Evolutionary conservation across 1,139 yeast genomes (phyloP).

Genomic region (Blastobotrys apis): DNA sequence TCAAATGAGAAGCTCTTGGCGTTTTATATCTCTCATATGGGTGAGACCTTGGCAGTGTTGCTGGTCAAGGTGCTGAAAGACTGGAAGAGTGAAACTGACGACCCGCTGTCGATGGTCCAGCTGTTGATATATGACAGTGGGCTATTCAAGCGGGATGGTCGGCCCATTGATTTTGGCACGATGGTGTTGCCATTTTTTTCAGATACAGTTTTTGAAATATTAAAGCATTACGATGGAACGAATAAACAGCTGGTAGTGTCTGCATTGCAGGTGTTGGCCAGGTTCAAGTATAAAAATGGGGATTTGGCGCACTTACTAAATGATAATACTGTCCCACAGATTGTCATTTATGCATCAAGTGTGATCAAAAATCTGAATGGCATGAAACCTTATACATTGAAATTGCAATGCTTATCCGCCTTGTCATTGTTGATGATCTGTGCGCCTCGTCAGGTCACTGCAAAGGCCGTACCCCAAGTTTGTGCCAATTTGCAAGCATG

Average conservation of each 20-base stretch:
- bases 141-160: slow-evolving; percentile 33
- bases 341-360: slow-evolving; percentile 76
- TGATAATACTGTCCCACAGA: slow-evolving; percentile 51
- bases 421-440: slow-evolving; percentile 62
- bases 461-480: slow-evolving; percentile 81
- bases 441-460: slow-evolving; percentile 52
- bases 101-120: slow-evolving; percentile 40
- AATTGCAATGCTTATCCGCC: slow-evolving; percentile 68
- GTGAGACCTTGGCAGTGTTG: slow-evolving; percentile 45
- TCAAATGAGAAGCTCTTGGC: slow-evolving; percentile 14
- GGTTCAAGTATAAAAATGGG: slow-evolving; percentile 14
- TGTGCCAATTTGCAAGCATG: slow-evolving; percentile 84
- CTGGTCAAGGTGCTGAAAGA: slow-evolving; percentile 22
- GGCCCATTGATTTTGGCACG: slow-evolving; percentile 11
- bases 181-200: slow-evolving; percentile 40
- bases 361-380: slow-evolving; percentile 72
- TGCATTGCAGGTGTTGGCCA: slow-evolving; percentile 21
- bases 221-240: slow-evolving; percentile 28
- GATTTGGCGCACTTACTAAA: slow-evolving; percentile 14
- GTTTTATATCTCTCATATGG: slow-evolving; percentile 35
- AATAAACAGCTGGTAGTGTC: slow-evolving; percentile 18
- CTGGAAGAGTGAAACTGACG: not conserved
- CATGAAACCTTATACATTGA: slow-evolving; percentile 65
- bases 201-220: slow-evolving; percentile 32
- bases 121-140: slow-evolving; percentile 30